Conservation (phyloP, 768 basidiomycete species). For the Hygrophorus pudorinus region DNA sequence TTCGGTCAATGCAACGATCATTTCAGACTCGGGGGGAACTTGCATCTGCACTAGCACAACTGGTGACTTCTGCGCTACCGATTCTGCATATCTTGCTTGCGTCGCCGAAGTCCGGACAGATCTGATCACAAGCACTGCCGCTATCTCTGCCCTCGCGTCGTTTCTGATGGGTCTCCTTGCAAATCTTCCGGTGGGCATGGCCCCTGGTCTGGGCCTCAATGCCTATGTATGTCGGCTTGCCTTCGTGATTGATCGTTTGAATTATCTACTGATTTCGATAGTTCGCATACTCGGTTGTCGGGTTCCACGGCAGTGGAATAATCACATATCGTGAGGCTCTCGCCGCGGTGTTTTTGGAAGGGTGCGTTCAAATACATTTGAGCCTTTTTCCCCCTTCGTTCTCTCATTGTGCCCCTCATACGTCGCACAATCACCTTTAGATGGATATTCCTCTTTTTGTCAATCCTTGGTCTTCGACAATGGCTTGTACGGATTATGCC, state of each 20-base stretch:
- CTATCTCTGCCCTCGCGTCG: conserved; percentile 63
- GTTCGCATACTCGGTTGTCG: conserved; percentile 86
- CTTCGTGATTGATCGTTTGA: neutral
- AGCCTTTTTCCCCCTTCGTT: neutral
- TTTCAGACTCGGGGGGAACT: conserved; percentile 70
- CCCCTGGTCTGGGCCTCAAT: conserved; percentile 77
- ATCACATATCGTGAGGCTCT: conserved; percentile 74
- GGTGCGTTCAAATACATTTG: conserved; percentile 31
- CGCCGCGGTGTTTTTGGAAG: conserved; percentile 81
- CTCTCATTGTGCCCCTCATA: conserved; percentile 1
- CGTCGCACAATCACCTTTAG: conserved; percentile 22
- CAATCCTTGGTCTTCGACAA: conserved; percentile 76
- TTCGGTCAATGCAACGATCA: conserved; percentile 76
- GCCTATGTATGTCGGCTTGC: conserved; percentile 50
- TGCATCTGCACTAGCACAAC: conserved; percentile 70
- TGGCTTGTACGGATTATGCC: conserved; percentile 88
- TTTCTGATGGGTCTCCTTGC: conserved; percentile 79
- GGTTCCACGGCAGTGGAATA: conserved; percentile 66
- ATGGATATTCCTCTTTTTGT: conserved; percentile 75
- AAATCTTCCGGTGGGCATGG: conserved; percentile 84
- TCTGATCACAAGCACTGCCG: conserved; percentile 76
- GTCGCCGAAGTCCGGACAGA: conserved; percentile 57
- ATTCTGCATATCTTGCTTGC: conserved; percentile 47
- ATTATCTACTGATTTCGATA: conserved; percentile 18
- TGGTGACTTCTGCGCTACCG: conserved; percentile 41